These are phyloP conservation scores for Schoenoplectus triqueter DNA, from an alignment of 202 grass and related monocot genomes.

Conservation along the genomic window DNA sequence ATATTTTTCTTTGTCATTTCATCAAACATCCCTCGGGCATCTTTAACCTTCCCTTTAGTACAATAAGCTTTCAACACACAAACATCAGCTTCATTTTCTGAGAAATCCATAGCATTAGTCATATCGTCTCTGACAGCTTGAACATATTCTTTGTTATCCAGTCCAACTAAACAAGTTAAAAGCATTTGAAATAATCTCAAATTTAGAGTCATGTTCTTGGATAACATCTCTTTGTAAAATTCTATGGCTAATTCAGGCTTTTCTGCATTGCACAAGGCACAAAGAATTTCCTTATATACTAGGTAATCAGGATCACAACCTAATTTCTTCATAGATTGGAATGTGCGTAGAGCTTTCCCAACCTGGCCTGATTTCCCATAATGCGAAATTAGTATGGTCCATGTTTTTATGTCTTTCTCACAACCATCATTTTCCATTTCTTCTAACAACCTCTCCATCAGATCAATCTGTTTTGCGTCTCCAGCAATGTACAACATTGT, in stretches of 20 bases:
- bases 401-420: slow-evolving; percentile 67
- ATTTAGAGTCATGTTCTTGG: slow-evolving; percentile 48
- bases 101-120: slow-evolving; percentile 52
- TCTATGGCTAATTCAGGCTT: slow-evolving; percentile 71
- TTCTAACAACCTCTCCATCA: slow-evolving; percentile 54
- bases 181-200: slow-evolving; percentile 54
- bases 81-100: slow-evolving; percentile 58
- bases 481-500: slow-evolving; percentile 67
- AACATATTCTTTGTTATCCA: slow-evolving; percentile 53
- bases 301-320: slow-evolving; percentile 45
- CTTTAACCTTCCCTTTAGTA: slow-evolving; percentile 55
- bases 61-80: slow-evolving; percentile 67
- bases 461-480: slow-evolving; percentile 48
- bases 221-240: slow-evolving; percentile 77
- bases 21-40: slow-evolving; percentile 56
- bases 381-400: slow-evolving; percentile 59
- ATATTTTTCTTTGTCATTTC: slow-evolving; percentile 68
- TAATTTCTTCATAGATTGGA: slow-evolving; percentile 67
- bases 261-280: slow-evolving; percentile 56
- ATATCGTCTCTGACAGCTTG: slow-evolving; percentile 60
- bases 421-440: slow-evolving; percentile 71
- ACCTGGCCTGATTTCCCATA: slow-evolving; percentile 58
- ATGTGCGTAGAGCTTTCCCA: slow-evolving; percentile 57
- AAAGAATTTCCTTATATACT: slow-evolving; percentile 59
- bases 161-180: slow-evolving; percentile 58